Evolutionary conservation across 139 green algal species (phyloP).

Genomic region (Chlorella sp.): DNA sequence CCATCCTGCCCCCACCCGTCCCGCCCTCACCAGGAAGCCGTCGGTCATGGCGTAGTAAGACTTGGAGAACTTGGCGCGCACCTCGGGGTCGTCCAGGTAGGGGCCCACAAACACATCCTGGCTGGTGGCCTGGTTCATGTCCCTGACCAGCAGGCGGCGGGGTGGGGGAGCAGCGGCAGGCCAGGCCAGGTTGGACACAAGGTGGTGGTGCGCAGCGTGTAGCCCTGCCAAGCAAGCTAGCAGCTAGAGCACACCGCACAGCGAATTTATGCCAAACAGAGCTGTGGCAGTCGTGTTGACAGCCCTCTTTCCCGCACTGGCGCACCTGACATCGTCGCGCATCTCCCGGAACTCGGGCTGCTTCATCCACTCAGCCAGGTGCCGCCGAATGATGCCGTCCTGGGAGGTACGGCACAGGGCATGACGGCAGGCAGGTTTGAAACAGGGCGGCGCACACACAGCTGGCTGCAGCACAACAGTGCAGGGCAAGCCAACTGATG

Average conservation of each 20-base stretch:
- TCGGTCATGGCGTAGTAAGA: conserved; percentile 84
- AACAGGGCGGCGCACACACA: too few relatives aligned
- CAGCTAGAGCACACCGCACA: too few relatives aligned
- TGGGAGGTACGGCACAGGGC: conserved; percentile 22
- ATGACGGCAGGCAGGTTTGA: too few relatives aligned
- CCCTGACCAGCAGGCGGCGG: conserved; percentile 42
- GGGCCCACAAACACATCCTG: conserved; percentile 89
- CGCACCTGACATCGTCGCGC: conserved; percentile 46
- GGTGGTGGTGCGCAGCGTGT: too few relatives aligned
- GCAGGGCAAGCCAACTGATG: too few relatives aligned
- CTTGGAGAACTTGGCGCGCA: conserved; percentile 66
- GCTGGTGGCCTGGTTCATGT: conserved; percentile 81
- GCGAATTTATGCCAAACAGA: neutral
- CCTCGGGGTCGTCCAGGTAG: conserved; percentile 78
- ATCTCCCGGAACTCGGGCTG: conserved; percentile 43
- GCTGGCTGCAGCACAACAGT: too few relatives aligned
- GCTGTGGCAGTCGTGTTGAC: neutral
- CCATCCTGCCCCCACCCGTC: neutral
- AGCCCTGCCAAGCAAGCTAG: too few relatives aligned
- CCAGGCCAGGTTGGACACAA: too few relatives aligned
- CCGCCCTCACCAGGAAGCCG: conserved; percentile 44
- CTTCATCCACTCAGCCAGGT: conserved; percentile 64
- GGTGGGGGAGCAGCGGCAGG: too few relatives aligned
- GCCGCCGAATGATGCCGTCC: conserved; percentile 79
- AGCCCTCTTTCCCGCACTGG: neutral